Conservation (phyloP, 768 basidiomycete genomes). For the Mycena latifolia region DNA sequence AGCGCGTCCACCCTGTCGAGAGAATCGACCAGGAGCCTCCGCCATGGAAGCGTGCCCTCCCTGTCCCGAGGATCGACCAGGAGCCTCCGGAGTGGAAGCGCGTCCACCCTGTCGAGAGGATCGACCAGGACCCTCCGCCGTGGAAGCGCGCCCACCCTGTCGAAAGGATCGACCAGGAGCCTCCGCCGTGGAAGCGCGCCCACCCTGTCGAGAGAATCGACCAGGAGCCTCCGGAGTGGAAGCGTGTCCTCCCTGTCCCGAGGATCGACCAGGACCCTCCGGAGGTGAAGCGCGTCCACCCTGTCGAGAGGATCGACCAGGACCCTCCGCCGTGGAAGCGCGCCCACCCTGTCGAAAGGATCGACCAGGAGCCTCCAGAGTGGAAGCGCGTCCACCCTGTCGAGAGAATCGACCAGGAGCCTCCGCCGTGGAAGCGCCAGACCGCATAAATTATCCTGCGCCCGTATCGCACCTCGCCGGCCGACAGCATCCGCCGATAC, state of each 20-base stretch:
- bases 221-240: background rate
- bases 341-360: background rate
- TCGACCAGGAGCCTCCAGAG: background rate
- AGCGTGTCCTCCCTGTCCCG: background rate
- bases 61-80: background rate
- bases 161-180: background rate
- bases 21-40: background rate
- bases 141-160: background rate
- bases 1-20: background rate
- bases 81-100: background rate
- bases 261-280: background rate
- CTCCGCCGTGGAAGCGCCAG: background rate
- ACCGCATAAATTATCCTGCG: no score
- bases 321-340: slow-evolving; percentile 1
- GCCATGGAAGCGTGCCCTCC: background rate
- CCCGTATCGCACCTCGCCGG: background rate
- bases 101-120: no score
- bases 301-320: background rate
- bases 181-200: slow-evolving; percentile 3
- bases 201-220: background rate
- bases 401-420: background rate
- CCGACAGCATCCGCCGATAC: background rate
- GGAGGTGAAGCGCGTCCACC: background rate
- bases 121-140: background rate
- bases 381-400: background rate